Evolutionary conservation across 495 filamentous ascomycete species (phyloP).

Genomic region (Penicillium cosmopolitanum): DNA sequence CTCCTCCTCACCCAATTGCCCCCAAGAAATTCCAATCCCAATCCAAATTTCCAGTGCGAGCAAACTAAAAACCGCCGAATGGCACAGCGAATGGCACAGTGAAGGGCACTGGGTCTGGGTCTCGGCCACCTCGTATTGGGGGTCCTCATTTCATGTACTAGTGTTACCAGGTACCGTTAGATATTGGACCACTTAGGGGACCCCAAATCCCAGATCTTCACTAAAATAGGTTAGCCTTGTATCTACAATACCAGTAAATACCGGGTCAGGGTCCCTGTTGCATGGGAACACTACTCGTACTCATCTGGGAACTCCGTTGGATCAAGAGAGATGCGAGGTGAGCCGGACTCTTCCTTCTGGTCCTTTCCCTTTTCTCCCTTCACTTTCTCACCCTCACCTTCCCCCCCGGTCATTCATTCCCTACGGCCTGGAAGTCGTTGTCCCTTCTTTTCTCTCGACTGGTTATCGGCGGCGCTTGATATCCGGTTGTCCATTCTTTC

Average conservation of each 20-base stretch:
- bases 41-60: conserved; percentile 1
- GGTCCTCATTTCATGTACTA: conserved; percentile 10
- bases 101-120: not conserved
- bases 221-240: conserved; percentile 8
- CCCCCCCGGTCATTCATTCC: conserved; percentile 4
- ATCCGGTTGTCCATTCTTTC: conserved; percentile 38
- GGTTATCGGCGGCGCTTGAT: conserved; percentile 30
- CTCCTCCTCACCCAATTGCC: no score
- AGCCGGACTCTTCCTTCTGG: no score
- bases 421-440: conserved; percentile 36
- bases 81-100: no score
- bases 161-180: conserved; percentile 23
- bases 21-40: no score
- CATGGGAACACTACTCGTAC: no score
- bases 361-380: not conserved
- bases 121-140: conserved; percentile 14
- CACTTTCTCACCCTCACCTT: conserved; percentile 4
- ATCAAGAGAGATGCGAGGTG: no score
- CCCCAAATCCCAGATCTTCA: not conserved
- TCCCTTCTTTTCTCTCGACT: conserved; percentile 34
- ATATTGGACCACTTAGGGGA: conserved; percentile 8
- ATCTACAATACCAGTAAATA: conserved; percentile 4
- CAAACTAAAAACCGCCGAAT: no score
- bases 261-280: conserved; percentile 18
- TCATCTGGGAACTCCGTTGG: no score